Percentiles rank a stretch among this genome's conserved stretches.
These are phyloP conservation scores for Agrocybe chaxingu DNA, from an alignment of 768 basidiomycete genomes.

Conservation along the genomic window DNA sequence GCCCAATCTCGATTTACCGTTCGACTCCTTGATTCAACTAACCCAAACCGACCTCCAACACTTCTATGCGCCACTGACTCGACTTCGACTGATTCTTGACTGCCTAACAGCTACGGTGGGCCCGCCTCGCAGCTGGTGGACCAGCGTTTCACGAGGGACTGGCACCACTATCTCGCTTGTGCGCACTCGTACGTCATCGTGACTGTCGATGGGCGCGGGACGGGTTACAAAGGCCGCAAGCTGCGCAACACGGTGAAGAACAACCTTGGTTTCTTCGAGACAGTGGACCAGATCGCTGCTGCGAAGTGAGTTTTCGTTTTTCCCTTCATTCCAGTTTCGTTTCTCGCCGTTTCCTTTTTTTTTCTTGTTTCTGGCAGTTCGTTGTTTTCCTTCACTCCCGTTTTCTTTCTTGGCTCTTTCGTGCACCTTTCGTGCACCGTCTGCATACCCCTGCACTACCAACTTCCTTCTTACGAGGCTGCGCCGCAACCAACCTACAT, in stretches of 20 bases:
- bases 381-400: background rate
- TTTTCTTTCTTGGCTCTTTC: background rate
- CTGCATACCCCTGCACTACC: background rate
- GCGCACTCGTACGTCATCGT: constrained; percentile 83
- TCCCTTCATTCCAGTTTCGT: background rate
- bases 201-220: constrained; percentile 89
- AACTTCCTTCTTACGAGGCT: background rate
- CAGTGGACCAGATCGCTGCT: constrained; percentile 83
- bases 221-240: constrained; percentile 83
- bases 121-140: constrained; percentile 81
- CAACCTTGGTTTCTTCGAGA: constrained; percentile 88
- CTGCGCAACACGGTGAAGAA: constrained; percentile 86
- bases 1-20: too few species aligned
- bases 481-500: too few species aligned
- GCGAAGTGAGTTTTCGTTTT: constrained; percentile 57
- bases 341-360: background rate
- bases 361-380: background rate
- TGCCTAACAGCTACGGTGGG: constrained; percentile 73
- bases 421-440: background rate
- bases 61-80: background rate
- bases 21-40: too few species aligned
- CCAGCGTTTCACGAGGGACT: constrained; percentile 65
- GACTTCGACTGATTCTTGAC: background rate
- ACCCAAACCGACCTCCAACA: too few species aligned
- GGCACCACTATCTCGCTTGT: constrained; percentile 85